Conservation (phyloP, 495 filamentous ascomycete species). For the Lasiosphaeriaceae sp. region DNA sequence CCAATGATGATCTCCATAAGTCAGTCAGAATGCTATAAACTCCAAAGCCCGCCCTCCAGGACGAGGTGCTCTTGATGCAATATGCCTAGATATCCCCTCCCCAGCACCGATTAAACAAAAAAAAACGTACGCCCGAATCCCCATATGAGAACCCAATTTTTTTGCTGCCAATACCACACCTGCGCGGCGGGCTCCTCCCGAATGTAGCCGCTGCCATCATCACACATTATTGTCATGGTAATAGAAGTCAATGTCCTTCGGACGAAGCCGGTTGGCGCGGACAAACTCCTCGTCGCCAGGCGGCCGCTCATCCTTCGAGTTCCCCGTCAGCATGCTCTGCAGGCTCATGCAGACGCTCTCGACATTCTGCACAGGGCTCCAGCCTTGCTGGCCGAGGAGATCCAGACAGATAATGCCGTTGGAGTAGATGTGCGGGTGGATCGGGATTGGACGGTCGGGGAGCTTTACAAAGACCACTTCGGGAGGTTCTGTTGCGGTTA, state of each 20-base stretch:
- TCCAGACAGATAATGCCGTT: constrained; percentile 99
- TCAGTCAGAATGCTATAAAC: constrained; percentile 6
- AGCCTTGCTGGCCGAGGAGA: constrained; percentile 79
- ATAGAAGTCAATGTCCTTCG: constrained; percentile 80
- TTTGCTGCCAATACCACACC: no score
- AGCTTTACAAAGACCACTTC: constrained; percentile 82
- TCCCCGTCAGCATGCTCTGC: constrained; percentile 96
- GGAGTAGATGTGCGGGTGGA: constrained; percentile 96
- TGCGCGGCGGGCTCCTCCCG: no score
- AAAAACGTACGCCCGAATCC: not conserved
- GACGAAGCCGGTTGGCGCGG: constrained; percentile 66
- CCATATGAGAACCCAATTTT: not conserved
- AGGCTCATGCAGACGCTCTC: constrained; percentile 97
- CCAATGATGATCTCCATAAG: not conserved
- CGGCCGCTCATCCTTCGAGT: constrained; percentile 82
- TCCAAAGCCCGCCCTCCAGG: not conserved
- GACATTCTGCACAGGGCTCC: constrained; percentile 95
- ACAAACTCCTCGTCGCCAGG: constrained; percentile 86
- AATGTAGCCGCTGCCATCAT: constrained; percentile 11
- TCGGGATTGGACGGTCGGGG: constrained; percentile 72
- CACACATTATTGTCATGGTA: constrained; percentile 84
- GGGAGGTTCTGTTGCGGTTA: constrained; percentile 63
- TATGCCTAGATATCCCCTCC: constrained; percentile 6
- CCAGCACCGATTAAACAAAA: not conserved
- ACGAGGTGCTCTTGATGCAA: constrained; percentile 8